Evolutionary conservation across 2,329 filamentous ascomycete species (phyloP).

Genomic region (Aaosphaeria arxii): DNA sequence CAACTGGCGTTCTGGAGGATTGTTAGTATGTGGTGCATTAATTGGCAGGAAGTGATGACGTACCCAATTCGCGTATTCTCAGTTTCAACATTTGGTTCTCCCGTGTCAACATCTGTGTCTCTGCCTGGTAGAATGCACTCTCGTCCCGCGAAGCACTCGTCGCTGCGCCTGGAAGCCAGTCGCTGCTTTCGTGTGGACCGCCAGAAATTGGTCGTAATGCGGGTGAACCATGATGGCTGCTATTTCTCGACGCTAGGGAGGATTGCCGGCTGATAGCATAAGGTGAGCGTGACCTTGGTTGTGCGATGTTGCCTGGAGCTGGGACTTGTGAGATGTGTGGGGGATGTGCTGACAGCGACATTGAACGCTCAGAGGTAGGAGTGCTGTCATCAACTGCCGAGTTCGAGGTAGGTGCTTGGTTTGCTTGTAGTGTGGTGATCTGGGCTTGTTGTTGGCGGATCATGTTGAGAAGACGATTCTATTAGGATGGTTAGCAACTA

Average conservation of each 20-base stretch:
- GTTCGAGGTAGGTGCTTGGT: slow-evolving; percentile 39
- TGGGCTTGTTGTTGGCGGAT: slow-evolving; percentile 74
- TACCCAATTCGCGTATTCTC: slow-evolving; percentile 71
- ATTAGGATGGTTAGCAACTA: background rate
- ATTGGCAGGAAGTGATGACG: slow-evolving; percentile 7
- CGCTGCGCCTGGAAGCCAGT: slow-evolving; percentile 56
- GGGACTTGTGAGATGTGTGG: slow-evolving; percentile 36
- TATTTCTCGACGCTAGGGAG: slow-evolving; percentile 38
- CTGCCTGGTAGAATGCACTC: slow-evolving; percentile 76
- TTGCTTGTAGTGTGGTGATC: slow-evolving; percentile 55
- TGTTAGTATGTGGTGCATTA: background rate
- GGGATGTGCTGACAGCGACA: slow-evolving; percentile 39
- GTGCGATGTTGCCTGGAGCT: slow-evolving; percentile 47
- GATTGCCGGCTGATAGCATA: slow-evolving; percentile 42
- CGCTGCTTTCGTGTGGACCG: slow-evolving; percentile 50
- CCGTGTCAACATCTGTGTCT: slow-evolving; percentile 72
- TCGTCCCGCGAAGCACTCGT: slow-evolving; percentile 56
- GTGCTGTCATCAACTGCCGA: slow-evolving; percentile 53
- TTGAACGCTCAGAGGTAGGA: slow-evolving; percentile 46
- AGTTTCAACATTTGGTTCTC: slow-evolving; percentile 82
- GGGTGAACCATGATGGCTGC: slow-evolving; percentile 42
- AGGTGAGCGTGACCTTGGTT: slow-evolving; percentile 36
- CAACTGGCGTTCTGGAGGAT: slow-evolving; percentile 30
- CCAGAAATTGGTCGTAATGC: slow-evolving; percentile 54
- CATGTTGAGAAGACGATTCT: slow-evolving; percentile 75